These are phyloP conservation scores for Ceratopteris richardii DNA, from an alignment of 75 land plant species.

Conservation along the genomic window DNA sequence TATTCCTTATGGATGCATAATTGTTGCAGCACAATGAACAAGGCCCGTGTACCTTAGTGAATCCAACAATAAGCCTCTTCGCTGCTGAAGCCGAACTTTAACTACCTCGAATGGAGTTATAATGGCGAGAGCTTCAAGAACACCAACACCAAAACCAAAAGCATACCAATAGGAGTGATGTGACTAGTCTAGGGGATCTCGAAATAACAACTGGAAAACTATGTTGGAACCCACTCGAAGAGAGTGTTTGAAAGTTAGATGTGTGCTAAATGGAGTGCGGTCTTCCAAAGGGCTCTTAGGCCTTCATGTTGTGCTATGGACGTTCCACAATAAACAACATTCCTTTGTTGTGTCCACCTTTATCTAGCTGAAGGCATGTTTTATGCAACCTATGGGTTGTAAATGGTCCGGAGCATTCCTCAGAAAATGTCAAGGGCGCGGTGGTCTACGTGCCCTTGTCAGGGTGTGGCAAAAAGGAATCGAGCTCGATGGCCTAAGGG, in stretches of 20 bases:
- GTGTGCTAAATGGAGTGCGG: slow-evolving; percentile 95
- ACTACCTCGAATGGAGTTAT: slow-evolving; percentile 93
- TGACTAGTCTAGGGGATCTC: slow-evolving; percentile 55
- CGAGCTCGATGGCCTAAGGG: too few relatives aligned
- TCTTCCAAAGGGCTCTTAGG: slow-evolving; percentile 88
- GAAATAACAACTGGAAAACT: slow-evolving; percentile 52
- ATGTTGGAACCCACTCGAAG: slow-evolving; percentile 96
- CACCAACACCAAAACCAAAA: slow-evolving; percentile 88
- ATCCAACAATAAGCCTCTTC: not conserved
- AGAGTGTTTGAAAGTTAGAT: slow-evolving; percentile 89
- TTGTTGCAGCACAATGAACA: not conserved
- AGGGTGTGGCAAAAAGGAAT: too few relatives aligned
- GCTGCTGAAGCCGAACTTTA: slow-evolving; percentile 4
- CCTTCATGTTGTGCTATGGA: slow-evolving; percentile 54
- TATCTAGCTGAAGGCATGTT: slow-evolving; percentile 68
- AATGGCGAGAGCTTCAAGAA: slow-evolving; percentile 80
- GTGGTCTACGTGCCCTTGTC: too few relatives aligned
- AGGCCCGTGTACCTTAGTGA: not conserved
- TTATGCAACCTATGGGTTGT: slow-evolving; percentile 92
- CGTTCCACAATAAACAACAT: slow-evolving; percentile 73
- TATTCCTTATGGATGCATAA: not conserved
- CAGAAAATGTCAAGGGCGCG: too few relatives aligned
- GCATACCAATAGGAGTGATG: slow-evolving; percentile 30
- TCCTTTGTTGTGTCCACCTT: slow-evolving; percentile 65
- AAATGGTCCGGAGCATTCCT: slow-evolving; percentile 77